phyloP scores from a whole-genome alignment of 192 early-diverging fungal genomes.

The Coemansia sp. region DNA sequence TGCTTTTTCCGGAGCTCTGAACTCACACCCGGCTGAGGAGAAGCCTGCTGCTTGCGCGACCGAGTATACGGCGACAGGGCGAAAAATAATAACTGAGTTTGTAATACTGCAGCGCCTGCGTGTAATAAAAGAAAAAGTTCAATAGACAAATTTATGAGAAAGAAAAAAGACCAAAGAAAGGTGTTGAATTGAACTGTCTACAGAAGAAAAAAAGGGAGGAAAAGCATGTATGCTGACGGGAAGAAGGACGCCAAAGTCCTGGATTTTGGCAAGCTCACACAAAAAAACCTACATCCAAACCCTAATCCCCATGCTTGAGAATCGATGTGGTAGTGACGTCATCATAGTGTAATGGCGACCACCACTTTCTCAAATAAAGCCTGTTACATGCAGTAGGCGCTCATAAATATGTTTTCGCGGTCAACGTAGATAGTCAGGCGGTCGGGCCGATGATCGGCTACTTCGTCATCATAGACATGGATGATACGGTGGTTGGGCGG shows the following conservation, averaged over 20 bases:
- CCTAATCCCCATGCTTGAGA: conserved; percentile 1
- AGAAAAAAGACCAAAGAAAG: not conserved
- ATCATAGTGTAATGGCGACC: not conserved
- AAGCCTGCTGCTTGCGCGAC: conserved; percentile 16
- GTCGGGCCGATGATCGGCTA: conserved; percentile 30
- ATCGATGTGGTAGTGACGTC: not conserved
- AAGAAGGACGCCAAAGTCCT: not conserved
- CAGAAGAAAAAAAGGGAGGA: not conserved
- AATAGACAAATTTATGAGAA: not conserved
- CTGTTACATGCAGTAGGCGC: conserved; percentile 37
- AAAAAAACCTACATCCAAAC: not conserved
- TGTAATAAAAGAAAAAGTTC: not conserved
- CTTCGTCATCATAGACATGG: conserved; percentile 36
- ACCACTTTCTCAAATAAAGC: not conserved
- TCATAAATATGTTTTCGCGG: conserved; percentile 51
- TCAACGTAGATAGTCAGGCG: conserved; percentile 45
- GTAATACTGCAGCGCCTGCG: conserved; percentile 5
- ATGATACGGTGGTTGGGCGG: conserved; percentile 49
- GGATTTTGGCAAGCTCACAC: not conserved
- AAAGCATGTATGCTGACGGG: not conserved
- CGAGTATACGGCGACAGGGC: conserved; percentile 7
- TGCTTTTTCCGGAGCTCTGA: conserved; percentile 29
- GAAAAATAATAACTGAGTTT: not conserved
- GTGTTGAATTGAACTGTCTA: not conserved
- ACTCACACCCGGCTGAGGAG: not conserved